Base-by-base conservation (phyloP, 306 rosid genomes). In the Sicyos edulis region DNA sequence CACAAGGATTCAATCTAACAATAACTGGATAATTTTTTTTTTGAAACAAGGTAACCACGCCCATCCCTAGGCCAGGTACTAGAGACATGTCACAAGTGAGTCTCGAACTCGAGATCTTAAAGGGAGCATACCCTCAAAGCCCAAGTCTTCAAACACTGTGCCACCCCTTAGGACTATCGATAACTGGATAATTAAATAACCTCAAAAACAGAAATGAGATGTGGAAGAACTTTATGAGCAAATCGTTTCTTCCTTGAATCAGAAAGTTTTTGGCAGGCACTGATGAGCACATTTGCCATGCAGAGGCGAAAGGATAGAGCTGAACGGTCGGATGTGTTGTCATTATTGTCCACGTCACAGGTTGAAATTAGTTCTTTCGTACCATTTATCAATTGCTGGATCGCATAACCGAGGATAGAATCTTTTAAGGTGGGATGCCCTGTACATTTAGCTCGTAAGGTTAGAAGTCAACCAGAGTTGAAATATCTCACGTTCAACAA, bases 261-360 rank as follows among this genome's bases (percentile, higher is more conserved):
- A 9, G 91, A 76, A 19, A 87, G 80, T 80, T 90, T 92, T 79
- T 92, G 96, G 79, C 91, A 85, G 71, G 92, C 83, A 73, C 96
- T 92, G 80, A 88, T 90, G 60, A 92, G 88, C 77, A 86, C 98
- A 88, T 90, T 92, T 15, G 93, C 96, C 96, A 92, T 87, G 88
- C 96, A 92, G 63, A 90, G 70, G 52, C 80, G 77, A 72, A 85
- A 88, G 42, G 92, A 40, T 57, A 90, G 80, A 76, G 76, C 24
- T 42, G 85, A 76, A 19, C 58, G 77, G 34, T 59, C 76, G 70
- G 50, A 37, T 16, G 40, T 37, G 62, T 64, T 59, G 70, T 67
- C 70, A 75, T 37, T 78, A 73, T 56, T 58, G 29, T 56, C 83
- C 52, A 64, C 44, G 73, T 80, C 76, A 26, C 42, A 17, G 54